These are phyloP conservation scores for Rhipidocladum racemiflorum DNA, from an alignment of 176 grass and related monocot species.

Conservation along the genomic window DNA sequence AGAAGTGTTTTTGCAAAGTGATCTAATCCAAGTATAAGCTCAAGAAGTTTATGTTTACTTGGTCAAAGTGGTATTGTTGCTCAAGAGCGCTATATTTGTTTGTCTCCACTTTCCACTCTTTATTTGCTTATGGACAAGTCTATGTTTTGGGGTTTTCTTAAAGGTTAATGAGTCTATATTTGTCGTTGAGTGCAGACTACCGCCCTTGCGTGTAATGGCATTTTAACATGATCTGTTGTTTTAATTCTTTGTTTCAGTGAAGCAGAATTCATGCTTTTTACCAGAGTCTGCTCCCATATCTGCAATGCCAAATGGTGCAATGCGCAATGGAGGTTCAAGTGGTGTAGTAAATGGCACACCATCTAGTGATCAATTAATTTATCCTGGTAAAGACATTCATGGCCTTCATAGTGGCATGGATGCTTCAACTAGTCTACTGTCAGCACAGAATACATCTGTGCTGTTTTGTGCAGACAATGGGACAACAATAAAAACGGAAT, in stretches of 20 bases:
- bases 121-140: neutral
- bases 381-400: constrained; percentile 56
- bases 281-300: constrained; percentile 43
- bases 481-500: constrained; percentile 69
- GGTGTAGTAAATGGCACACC: constrained; percentile 50
- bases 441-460: constrained; percentile 50
- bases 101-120: neutral
- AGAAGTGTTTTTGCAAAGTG: neutral
- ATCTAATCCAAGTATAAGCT: neutral
- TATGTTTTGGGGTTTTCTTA: neutral
- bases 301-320: constrained; percentile 50
- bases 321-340: constrained; percentile 58
- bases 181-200: neutral
- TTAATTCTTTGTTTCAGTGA: constrained; percentile 59
- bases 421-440: constrained; percentile 48
- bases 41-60: neutral
- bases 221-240: constrained; percentile 23
- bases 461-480: constrained; percentile 59
- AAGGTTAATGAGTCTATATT: neutral
- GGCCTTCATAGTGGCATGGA: constrained; percentile 41
- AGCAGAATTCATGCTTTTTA: constrained; percentile 69
- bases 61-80: neutral
- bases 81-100: neutral
- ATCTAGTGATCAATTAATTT: constrained; percentile 55
- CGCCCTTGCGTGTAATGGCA: neutral